Evolutionary conservation across 306 rosid species (phyloP).

Genomic region (Fragaria iinumae): DNA sequence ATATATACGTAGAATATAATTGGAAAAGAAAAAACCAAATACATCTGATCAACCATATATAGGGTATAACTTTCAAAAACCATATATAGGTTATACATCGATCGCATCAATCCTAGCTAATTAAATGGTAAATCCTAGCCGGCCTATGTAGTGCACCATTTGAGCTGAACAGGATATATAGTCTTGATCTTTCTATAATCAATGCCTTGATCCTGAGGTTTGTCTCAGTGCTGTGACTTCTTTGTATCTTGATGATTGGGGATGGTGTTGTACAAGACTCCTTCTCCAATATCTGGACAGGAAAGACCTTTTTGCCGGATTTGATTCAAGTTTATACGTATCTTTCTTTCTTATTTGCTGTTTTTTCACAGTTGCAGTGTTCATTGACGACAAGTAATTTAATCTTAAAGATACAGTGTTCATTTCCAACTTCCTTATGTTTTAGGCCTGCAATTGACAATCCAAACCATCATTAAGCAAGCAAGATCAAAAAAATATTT

Average conservation of each 20-base stretch:
- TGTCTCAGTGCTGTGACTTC: neutral
- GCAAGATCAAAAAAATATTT: neutral
- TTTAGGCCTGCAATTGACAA: slow-evolving; percentile 61
- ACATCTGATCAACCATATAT: too few relatives aligned
- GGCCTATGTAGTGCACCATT: too few relatives aligned
- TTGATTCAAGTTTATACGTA: neutral
- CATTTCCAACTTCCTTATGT: slow-evolving; percentile 89
- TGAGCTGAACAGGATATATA: too few relatives aligned
- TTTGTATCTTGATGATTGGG: neutral
- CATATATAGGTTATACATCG: too few relatives aligned
- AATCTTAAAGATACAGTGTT: neutral
- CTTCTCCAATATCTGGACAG: neutral
- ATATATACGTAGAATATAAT: too few relatives aligned
- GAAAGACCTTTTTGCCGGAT: neutral
- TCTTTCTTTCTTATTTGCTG: neutral
- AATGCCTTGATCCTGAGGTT: too few relatives aligned
- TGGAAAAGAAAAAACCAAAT: too few relatives aligned
- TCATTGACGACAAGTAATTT: neutral
- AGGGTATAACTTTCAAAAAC: too few relatives aligned
- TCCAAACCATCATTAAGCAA: neutral
- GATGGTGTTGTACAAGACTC: neutral
- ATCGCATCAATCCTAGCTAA: too few relatives aligned
- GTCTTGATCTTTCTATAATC: too few relatives aligned
- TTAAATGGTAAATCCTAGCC: too few relatives aligned
- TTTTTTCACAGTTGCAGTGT: slow-evolving; percentile 10